Evolutionary conservation across 148 eudicot genomes (phyloP).

Genomic region (Oxyria digyna): DNA sequence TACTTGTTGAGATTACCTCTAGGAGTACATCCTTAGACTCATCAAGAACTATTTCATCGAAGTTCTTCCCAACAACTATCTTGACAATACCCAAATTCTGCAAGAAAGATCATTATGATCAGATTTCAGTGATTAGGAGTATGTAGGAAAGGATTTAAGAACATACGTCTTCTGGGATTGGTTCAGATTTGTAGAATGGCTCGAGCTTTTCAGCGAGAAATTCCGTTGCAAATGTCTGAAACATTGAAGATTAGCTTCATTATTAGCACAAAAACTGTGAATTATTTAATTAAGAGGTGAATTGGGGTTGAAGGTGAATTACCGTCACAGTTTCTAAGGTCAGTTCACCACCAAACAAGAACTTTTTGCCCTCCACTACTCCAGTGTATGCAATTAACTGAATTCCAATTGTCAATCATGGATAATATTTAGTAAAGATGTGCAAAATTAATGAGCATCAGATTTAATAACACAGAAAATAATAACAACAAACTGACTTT

Average conservation of each 20-base stretch:
- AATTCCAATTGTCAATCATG: not conserved
- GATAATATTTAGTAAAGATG: not conserved
- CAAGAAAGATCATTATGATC: not conserved
- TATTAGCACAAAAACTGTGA: not conserved
- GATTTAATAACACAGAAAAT: not conserved
- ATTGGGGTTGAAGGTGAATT: not conserved
- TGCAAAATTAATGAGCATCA: not conserved
- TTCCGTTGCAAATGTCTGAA: conserved; percentile 48
- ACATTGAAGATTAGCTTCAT: not conserved
- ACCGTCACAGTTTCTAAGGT: conserved; percentile 62
- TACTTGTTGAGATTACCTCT: conserved; percentile 22
- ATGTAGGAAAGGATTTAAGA: not conserved
- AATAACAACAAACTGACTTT: conserved; percentile 24
- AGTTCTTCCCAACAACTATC: conserved; percentile 73
- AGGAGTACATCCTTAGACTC: conserved; percentile 60
- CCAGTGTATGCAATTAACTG: conserved; percentile 73
- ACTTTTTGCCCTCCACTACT: conserved; percentile 49
- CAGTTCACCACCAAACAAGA: conserved; percentile 40
- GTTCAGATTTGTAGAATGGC: conserved; percentile 76
- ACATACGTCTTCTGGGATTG: conserved; percentile 69
- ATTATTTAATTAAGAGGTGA: not conserved
- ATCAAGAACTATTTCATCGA: conserved; percentile 57
- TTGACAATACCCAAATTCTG: conserved; percentile 76
- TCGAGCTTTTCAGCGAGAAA: conserved; percentile 65
- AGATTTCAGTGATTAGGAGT: not conserved